Conservation (phyloP, 345 rosid species). For the Sisymbrium irio region DNA sequence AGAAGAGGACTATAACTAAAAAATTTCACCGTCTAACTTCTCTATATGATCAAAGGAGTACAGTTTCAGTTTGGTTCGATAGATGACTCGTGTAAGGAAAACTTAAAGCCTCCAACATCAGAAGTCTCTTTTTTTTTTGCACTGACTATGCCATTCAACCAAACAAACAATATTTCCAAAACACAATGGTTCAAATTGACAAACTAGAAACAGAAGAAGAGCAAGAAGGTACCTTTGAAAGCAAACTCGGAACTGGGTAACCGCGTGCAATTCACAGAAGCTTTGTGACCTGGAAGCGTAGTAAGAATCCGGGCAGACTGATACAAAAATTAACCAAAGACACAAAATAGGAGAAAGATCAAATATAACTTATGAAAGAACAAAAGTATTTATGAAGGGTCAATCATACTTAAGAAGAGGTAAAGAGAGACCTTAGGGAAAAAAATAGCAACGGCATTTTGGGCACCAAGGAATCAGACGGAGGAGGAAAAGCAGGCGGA, state of each 20-base stretch:
- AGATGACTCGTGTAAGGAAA: background rate
- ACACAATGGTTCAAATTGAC: background rate
- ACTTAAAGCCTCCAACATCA: background rate
- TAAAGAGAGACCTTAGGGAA: constrained; percentile 59
- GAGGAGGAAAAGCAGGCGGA: no score
- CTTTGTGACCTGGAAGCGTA: constrained; percentile 84
- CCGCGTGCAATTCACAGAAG: constrained; percentile 87
- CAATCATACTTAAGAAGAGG: background rate
- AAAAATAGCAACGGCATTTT: constrained; percentile 79
- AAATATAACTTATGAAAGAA: background rate
- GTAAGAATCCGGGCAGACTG: constrained; percentile 82
- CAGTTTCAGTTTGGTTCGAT: background rate
- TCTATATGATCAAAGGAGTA: background rate
- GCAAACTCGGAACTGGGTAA: constrained; percentile 74
- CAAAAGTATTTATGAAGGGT: background rate
- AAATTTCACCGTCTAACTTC: no score
- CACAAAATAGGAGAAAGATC: background rate
- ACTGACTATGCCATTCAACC: no score
- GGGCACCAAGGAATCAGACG: constrained; percentile 61
- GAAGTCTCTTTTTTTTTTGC: background rate
- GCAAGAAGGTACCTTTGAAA: constrained; percentile 53
- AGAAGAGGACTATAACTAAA: no score
- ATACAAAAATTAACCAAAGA: background rate
- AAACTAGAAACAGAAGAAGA: background rate
- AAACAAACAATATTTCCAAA: no score